phyloP scores from a whole-genome alignment of 306 rosid species.

The Trifolium subterraneum region DNA sequence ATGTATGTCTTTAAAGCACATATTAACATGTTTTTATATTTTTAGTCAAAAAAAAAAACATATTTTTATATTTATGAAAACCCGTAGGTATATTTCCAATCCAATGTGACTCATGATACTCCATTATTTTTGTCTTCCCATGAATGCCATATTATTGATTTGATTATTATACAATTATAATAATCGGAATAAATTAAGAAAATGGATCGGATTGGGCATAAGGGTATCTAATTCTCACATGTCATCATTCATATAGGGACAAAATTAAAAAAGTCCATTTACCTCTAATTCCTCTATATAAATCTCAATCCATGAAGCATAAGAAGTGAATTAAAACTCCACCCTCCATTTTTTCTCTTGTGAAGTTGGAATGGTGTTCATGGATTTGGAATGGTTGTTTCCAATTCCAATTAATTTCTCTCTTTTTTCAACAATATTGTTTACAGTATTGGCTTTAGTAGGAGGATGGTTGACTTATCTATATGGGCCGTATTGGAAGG shows the following conservation, averaged over 20 bases:
- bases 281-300: conserved; percentile 34
- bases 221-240: conserved; percentile 50
- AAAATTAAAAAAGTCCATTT: conserved; percentile 54
- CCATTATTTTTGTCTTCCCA: conserved; percentile 32
- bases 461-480: conserved; percentile 61
- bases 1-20: no score
- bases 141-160: conserved; percentile 25
- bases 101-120: conserved; percentile 24
- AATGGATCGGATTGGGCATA: conserved; percentile 17
- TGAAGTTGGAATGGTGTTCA: conserved; percentile 18
- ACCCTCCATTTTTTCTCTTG: neutral
- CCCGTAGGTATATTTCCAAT: conserved; percentile 31
- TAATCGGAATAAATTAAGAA: conserved; percentile 19
- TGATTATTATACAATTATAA: neutral
- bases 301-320: neutral
- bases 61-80: no score
- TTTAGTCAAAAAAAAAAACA: no score
- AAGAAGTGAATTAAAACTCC: neutral
- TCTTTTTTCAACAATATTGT: conserved; percentile 40
- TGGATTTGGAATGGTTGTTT: conserved; percentile 47
- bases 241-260: conserved; percentile 61
- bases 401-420: conserved; percentile 18
- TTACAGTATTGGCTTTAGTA: conserved; percentile 53
- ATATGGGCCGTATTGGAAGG: conserved; percentile 79
- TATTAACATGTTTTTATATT: no score